phyloP scores from a whole-genome alignment of 2,329 filamentous ascomycete genomes.

The Exophiala sideris region DNA sequence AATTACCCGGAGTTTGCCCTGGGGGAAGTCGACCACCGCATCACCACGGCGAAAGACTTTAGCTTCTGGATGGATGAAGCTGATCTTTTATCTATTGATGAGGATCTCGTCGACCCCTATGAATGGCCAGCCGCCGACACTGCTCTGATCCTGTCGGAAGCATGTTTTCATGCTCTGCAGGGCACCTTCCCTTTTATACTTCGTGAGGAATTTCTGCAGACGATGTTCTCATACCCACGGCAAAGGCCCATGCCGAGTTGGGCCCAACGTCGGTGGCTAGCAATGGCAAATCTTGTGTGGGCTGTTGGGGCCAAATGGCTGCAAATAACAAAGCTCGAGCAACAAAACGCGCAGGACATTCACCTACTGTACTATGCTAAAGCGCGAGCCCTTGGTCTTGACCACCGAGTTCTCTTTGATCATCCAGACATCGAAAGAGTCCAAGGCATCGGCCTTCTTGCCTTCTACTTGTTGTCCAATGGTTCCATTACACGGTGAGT shows the following conservation, averaged over 20 bases:
- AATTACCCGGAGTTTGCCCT: not conserved
- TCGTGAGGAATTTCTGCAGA: constrained; percentile 17
- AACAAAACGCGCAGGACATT: constrained; percentile 1
- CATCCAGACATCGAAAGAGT: constrained; percentile 28
- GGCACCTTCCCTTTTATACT: constrained; percentile 18
- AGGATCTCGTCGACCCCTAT: constrained; percentile 20
- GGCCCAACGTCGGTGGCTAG: constrained; percentile 19
- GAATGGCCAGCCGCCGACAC: constrained; percentile 12
- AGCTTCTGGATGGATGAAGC: constrained; percentile 24
- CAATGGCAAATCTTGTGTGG: constrained; percentile 22
- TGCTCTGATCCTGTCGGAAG: constrained; percentile 17
- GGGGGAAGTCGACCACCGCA: constrained; percentile 7
- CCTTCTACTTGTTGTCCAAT: constrained; percentile 25
- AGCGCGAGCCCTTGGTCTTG: constrained; percentile 28
- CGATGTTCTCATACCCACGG: constrained; percentile 1
- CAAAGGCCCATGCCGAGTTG: constrained; percentile 6
- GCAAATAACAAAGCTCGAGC: constrained; percentile 12
- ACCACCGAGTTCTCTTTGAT: constrained; percentile 28
- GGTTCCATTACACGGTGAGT: constrained; percentile 30
- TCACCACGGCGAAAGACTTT: constrained; percentile 8
- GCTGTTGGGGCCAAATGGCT: constrained; percentile 21
- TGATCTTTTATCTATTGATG: constrained; percentile 22
- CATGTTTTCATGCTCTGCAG: constrained; percentile 23
- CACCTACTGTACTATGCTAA: constrained; percentile 30
- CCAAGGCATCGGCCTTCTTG: constrained; percentile 25